phyloP scores from a whole-genome alignment of 139 green algal species.

The Chlorella sp. region DNA sequence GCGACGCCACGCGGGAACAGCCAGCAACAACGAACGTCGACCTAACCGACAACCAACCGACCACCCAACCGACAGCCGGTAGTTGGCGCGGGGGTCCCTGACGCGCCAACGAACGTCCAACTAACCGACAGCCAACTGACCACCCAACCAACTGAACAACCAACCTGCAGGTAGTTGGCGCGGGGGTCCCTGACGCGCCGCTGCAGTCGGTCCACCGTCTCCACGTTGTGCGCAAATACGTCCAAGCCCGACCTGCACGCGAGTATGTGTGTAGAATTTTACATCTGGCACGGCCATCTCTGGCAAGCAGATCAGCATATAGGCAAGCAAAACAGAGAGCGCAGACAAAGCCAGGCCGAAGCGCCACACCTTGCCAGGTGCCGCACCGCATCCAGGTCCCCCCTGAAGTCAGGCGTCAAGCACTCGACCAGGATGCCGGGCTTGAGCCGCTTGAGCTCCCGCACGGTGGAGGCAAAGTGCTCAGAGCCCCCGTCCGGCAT shows the following conservation, averaged over 20 bases:
- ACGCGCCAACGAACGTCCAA: slow-evolving; percentile 35
- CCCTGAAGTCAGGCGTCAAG: slow-evolving; percentile 88
- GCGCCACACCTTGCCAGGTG: slow-evolving; percentile 16
- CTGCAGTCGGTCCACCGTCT: slow-evolving; percentile 89
- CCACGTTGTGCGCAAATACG: slow-evolving; percentile 98
- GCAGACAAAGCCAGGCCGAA: too few species aligned
- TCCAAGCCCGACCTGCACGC: slow-evolving; percentile 81
- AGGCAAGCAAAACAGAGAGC: neutral
- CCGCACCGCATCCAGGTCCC: slow-evolving; percentile 67
- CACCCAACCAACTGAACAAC: too few species aligned
- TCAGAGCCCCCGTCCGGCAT: slow-evolving; percentile 79
- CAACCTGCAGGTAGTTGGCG: slow-evolving; percentile 77
- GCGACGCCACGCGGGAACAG: too few species aligned
- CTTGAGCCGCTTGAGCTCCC: slow-evolving; percentile 33
- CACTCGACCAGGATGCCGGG: slow-evolving; percentile 86
- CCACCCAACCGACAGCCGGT: too few species aligned
- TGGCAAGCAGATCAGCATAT: too few species aligned
- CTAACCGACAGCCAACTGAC: neutral
- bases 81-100: slow-evolving; percentile 79
- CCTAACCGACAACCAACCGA: neutral
- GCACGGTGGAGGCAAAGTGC: slow-evolving; percentile 80
- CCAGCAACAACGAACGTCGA: too few species aligned
- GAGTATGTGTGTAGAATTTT: too few species aligned
- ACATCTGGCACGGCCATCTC: too few species aligned
- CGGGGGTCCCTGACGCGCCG: slow-evolving; percentile 77